Conservation (phyloP, 352 stramenopile genomes). For the Phytophthora cactorum region DNA sequence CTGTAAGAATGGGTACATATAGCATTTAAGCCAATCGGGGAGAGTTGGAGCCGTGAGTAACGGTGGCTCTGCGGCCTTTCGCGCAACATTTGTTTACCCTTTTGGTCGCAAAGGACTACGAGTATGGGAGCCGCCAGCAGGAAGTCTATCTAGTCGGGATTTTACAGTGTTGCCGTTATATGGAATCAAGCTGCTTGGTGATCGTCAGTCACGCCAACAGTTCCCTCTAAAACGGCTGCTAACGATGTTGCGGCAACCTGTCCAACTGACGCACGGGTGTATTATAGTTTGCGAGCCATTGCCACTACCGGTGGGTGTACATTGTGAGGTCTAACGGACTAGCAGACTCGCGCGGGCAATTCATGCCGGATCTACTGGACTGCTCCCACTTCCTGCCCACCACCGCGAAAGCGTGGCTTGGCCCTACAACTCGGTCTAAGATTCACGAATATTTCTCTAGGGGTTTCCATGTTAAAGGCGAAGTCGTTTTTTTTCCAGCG, state of each 20-base stretch:
- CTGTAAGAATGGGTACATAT: conserved; percentile 16
- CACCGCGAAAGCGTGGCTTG: conserved; percentile 10
- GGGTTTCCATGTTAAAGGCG: neutral
- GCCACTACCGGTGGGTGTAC: conserved; percentile 20
- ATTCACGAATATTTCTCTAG: neutral
- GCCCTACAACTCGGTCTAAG: neutral
- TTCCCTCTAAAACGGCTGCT: conserved; percentile 1
- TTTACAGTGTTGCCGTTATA: conserved; percentile 12
- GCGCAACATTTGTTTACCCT: conserved; percentile 1
- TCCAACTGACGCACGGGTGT: neutral
- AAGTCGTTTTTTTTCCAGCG: neutral
- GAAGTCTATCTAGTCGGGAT: conserved; percentile 1
- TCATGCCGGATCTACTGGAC: conserved; percentile 12
- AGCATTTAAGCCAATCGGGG: conserved; percentile 1
- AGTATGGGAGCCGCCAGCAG: neutral
- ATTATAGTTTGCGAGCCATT: neutral
- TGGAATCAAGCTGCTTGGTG: conserved; percentile 15
- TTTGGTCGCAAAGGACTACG: neutral
- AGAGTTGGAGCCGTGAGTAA: conserved; percentile 10
- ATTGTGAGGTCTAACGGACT: conserved; percentile 5
- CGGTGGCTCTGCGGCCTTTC: conserved; percentile 3
- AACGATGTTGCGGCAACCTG: conserved; percentile 1
- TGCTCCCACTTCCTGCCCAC: neutral
- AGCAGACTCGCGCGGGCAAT: conserved; percentile 2
- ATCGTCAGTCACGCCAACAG: neutral